Percentiles rank a stretch among this genome's conserved stretches.
phyloP scores from a whole-genome alignment of 225 moss, liverwort and hornwort genomes.

The Asterella californica region DNA sequence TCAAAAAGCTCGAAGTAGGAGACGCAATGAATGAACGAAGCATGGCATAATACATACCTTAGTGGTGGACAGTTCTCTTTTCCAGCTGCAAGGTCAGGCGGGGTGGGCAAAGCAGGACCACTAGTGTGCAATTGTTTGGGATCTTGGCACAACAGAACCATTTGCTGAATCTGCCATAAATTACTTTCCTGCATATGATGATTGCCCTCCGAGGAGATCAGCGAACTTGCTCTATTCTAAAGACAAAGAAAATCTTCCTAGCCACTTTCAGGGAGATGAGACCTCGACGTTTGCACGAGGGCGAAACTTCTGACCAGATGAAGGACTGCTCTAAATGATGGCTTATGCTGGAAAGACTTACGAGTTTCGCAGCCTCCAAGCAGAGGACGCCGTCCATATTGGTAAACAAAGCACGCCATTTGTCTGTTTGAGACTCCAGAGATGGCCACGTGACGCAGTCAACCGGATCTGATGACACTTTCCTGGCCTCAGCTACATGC shows the following conservation, averaged over 20 bases:
- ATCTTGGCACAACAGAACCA: constrained; percentile 35
- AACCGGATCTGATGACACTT: not conserved
- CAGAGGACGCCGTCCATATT: constrained; percentile 50
- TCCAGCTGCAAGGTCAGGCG: constrained; percentile 6
- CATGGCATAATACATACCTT: constrained; percentile 8
- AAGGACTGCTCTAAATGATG: not conserved
- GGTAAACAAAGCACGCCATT: constrained; percentile 37
- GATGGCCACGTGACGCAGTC: not conserved
- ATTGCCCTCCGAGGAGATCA: not conserved
- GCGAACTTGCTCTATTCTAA: not conserved
- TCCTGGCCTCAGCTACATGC: not conserved
- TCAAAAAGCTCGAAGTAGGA: not conserved
- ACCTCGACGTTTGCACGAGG: too few relatives aligned
- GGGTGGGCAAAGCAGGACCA: not conserved
- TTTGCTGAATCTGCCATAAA: constrained; percentile 43
- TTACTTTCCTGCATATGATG: constrained; percentile 37
- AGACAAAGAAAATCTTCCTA: not conserved
- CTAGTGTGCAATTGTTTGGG: constrained; percentile 1
- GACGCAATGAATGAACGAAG: too few relatives aligned
- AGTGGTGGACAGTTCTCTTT: constrained; percentile 21
- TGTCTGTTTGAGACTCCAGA: constrained; percentile 17
- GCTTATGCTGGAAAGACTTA: constrained; percentile 13
- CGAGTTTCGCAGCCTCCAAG: constrained; percentile 42
- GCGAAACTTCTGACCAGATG: not conserved
- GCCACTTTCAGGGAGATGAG: not conserved